Base-by-base conservation (phyloP, 345 rosid species). In the Populus tremula region DNA sequence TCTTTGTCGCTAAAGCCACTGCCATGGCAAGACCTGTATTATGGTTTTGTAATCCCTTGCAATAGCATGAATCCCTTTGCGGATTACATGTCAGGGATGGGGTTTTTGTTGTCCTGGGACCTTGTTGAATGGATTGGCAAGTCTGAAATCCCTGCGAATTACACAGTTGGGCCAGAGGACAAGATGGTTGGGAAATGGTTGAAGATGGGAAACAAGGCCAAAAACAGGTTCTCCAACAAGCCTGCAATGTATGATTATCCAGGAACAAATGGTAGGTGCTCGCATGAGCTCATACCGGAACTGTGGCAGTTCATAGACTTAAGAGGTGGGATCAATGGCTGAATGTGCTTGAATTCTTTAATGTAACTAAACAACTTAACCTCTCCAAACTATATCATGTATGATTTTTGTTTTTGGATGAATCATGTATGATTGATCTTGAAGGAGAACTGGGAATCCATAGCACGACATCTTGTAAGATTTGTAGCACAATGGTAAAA, bases 11-110 rank as follows among this genome's bases (percentile, higher is more conserved):
- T 88, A 4, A 29, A 69, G 70, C 78, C 79, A 6, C 43, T 86
- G 17, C 84, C 88, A 0, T 70, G 84, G 39, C 33, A 16, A 7
- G 85, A 88, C 73, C 47, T 86, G 75, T 85, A 88, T 74, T 86
- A 86, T 6, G 86, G 87, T 3, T 88, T 80, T 10, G 86, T 82
- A 43, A 84, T 88, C 27, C 89, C 88, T 2, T 86, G 88, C 43
- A 18, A 6, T 0, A 85, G 87, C 78, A 83, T 54, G 79, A 84
- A 82, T 72, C 84, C 89, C 2, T 80, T 27, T n/a, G 67, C 41
- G 78, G 81, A 84, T 36, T 88, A 86, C 82, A 88, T 86, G 88
- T 86, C 84, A 0, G 85, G 85, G 11, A 85, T 84, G 87, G 87
- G 88, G 25, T 87, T 76, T 56, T 45, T 82, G 62, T 14, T 86